phyloP scores from a whole-genome alignment of 345 rosid species.

The Eucalyptus albens region DNA sequence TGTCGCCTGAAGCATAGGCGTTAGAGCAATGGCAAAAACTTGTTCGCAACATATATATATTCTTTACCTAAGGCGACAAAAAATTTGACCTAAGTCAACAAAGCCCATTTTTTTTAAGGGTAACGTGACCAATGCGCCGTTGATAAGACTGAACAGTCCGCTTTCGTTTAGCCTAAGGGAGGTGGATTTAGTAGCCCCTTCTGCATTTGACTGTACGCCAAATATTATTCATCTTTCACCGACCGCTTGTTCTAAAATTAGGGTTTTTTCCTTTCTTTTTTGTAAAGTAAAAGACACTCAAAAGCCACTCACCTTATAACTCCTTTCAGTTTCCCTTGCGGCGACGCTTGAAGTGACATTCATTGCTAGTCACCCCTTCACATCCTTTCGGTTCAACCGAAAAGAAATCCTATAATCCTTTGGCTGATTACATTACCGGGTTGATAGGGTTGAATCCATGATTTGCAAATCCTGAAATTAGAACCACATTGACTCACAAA shows the following conservation, averaged over 20 bases:
- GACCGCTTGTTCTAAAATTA: background rate
- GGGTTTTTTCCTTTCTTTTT: background rate
- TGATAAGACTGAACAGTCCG: background rate
- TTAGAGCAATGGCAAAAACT: background rate
- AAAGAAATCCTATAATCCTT: background rate
- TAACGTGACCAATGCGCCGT: background rate
- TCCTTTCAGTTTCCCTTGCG: background rate
- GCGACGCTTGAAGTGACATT: background rate
- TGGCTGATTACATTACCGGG: background rate
- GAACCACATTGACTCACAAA: too few species aligned
- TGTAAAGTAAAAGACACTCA: background rate
- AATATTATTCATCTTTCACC: background rate
- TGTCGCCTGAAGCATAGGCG: background rate
- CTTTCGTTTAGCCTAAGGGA: background rate
- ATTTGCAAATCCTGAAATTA: background rate
- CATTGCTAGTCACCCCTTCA: background rate
- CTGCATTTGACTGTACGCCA: background rate
- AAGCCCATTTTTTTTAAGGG: background rate
- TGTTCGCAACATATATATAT: rapidly evolving
- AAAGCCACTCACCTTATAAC: background rate
- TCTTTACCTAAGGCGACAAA: background rate
- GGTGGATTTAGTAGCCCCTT: background rate
- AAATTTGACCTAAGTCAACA: background rate
- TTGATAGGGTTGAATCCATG: background rate
- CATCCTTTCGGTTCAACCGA: background rate